These are phyloP conservation scores for Debaryomyces coudertii DNA, from an alignment of 1,139 yeast species.

Conservation along the genomic window DNA sequence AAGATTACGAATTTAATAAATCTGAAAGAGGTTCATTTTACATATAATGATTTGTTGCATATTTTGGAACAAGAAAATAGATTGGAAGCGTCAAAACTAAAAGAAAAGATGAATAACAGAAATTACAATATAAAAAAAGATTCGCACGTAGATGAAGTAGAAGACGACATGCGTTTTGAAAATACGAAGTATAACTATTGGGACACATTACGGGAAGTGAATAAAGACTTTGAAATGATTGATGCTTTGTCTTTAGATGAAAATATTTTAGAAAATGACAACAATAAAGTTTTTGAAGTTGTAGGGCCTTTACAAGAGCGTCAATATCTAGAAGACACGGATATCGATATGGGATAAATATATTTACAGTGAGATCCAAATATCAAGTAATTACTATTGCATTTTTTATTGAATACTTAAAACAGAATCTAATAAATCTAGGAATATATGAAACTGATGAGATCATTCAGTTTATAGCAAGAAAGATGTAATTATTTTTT, in stretches of 20 bases:
- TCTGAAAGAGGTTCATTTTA: conserved; percentile 22
- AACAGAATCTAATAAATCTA: no score
- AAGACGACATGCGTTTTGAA: conserved; percentile 20
- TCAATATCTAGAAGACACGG: background rate
- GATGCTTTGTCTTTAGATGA: conserved; percentile 16
- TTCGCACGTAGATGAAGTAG: conserved; percentile 17
- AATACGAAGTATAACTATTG: conserved; percentile 39
- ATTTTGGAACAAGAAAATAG: conserved; percentile 33
- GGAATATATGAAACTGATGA: no score
- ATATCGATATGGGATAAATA: background rate
- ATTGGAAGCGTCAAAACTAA: conserved; percentile 25
- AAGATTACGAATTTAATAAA: conserved; percentile 28
- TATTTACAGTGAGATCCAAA: background rate
- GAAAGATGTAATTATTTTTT: no score
- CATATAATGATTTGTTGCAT: conserved; percentile 26
- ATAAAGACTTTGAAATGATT: conserved; percentile 34
- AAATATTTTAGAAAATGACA: conserved; percentile 7
- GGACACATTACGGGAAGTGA: conserved; percentile 32
- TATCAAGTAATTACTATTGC: no score
- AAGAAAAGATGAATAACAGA: conserved; percentile 13
- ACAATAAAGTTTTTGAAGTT: background rate
- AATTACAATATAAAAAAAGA: conserved; percentile 2
- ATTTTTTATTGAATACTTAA: no score
- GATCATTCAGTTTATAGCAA: no score
- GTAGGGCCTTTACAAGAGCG: background rate